phyloP scores from a whole-genome alignment of 176 grass and related monocot species.

The Carex pumila region DNA sequence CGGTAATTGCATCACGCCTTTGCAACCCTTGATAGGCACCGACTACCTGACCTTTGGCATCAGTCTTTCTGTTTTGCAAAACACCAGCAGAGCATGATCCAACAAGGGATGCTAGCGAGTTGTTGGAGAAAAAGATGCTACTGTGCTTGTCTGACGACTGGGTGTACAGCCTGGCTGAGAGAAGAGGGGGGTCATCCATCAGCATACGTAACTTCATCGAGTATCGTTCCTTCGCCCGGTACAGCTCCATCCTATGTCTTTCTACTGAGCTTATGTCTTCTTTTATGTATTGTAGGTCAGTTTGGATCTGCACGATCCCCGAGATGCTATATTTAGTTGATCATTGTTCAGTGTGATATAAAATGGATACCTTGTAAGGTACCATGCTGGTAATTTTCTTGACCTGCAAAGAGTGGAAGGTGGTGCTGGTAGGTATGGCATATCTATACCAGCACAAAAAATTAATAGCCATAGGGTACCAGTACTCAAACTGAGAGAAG shows the following conservation, averaged over 20 bases:
- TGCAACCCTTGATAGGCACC: conserved; percentile 50
- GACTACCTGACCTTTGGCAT: conserved; percentile 54
- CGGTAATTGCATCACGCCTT: conserved; percentile 65
- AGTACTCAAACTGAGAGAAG: neutral
- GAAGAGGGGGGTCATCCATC: conserved; percentile 65
- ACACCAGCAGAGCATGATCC: conserved; percentile 42
- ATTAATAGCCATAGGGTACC: neutral
- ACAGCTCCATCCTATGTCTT: conserved; percentile 72
- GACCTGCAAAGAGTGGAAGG: neutral
- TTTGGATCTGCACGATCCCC: conserved; percentile 67
- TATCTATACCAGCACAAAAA: neutral
- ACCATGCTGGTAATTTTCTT: neutral
- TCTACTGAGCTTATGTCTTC: conserved; percentile 89
- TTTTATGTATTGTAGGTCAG: conserved; percentile 96
- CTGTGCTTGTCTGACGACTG: conserved; percentile 60
- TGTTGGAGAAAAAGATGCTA: conserved; percentile 40
- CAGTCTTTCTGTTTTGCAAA: conserved; percentile 62
- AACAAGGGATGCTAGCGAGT: conserved; percentile 42
- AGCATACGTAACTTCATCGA: conserved; percentile 91
- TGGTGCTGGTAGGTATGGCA: neutral
- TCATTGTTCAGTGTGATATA: neutral
- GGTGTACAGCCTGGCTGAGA: conserved; percentile 52
- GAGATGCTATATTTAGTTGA: conserved; percentile 8
- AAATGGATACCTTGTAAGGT: neutral
- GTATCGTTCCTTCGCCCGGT: conserved; percentile 86